A percentile compares a stretch with the other conserved stretches of the same genome.
These are phyloP conservation scores for Nitzschia palea DNA, from an alignment of 108 stramenopile genomes.

Conservation along the genomic window DNA sequence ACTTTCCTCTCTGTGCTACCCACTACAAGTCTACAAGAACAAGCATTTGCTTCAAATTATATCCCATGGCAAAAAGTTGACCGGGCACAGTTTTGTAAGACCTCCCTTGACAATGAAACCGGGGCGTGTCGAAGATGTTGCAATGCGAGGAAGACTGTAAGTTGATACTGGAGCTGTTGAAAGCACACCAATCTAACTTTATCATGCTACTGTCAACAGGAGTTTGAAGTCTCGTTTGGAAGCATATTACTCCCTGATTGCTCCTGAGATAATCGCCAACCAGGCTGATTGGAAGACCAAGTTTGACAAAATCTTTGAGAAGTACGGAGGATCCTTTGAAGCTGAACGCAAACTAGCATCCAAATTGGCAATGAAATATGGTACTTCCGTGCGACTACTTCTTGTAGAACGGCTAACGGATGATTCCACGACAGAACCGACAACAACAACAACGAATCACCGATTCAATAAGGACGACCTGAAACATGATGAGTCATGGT, in stretches of 20 bases:
- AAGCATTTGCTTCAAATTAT: too few species aligned
- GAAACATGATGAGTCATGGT: conserved; percentile 54
- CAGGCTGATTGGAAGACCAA: conserved; percentile 54
- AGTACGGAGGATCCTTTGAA: conserved; percentile 71
- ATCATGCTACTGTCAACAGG: background rate
- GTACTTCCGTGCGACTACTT: conserved; percentile 53
- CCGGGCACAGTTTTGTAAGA: too few species aligned
- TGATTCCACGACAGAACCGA: background rate
- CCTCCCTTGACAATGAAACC: too few species aligned
- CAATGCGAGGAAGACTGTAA: conserved; percentile 11
- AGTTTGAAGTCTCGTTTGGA: conserved; percentile 71
- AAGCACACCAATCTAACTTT: background rate
- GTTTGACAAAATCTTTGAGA: conserved; percentile 73
- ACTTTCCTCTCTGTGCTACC: too few species aligned
- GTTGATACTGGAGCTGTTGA: background rate
- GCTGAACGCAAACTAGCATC: conserved; percentile 62
- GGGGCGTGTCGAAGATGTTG: background rate
- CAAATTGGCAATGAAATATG: conserved; percentile 81
- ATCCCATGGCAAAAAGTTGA: too few species aligned
- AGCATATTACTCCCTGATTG: conserved; percentile 77
- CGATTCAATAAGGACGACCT: background rate
- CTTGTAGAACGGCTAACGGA: conserved; percentile 36
- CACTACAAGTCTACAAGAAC: too few species aligned
- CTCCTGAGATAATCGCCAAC: conserved; percentile 59
- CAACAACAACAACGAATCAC: conserved; percentile 1